Evolutionary conservation across 306 rosid genomes (phyloP).

Genomic region (Quercus parvula): DNA sequence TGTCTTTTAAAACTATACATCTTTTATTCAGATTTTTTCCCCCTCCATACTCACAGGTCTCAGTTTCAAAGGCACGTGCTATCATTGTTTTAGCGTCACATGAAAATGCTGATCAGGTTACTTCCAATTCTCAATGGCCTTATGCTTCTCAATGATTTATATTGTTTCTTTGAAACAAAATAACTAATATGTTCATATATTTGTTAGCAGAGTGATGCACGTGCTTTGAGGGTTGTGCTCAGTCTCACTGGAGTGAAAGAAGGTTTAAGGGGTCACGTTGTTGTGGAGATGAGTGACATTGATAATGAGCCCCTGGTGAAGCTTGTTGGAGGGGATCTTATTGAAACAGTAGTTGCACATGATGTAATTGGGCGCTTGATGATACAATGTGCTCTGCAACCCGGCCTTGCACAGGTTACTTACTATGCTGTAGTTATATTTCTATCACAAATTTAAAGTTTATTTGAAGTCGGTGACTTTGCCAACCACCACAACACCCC

Average conservation of each 20-base stretch:
- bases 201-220: slow-evolving; percentile 85
- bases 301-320: slow-evolving; percentile 95
- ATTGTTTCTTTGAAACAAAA: slow-evolving; percentile 1
- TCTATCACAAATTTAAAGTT: not conserved
- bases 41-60: slow-evolving; percentile 51
- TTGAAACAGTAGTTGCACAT: slow-evolving; percentile 98
- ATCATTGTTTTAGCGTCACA: slow-evolving; percentile 94
- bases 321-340: slow-evolving; percentile 95
- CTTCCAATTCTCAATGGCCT: slow-evolving; percentile 6
- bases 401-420: slow-evolving; percentile 97
- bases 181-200: slow-evolving; percentile 13
- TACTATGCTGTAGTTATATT: not conserved
- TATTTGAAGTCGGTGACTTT: not conserved
- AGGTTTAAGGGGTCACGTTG: slow-evolving; percentile 86
- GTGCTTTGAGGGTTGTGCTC: slow-evolving; percentile 95
- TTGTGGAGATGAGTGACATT: slow-evolving; percentile 98
- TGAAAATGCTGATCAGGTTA: slow-evolving; percentile 97
- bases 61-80: slow-evolving; percentile 98
- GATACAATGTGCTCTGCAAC: slow-evolving; percentile 99
- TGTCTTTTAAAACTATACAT: not conserved
- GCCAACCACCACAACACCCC: too few species aligned
- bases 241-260: slow-evolving; percentile 95
- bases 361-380: slow-evolving; percentile 98
- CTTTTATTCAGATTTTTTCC: not conserved
- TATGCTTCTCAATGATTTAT: slow-evolving; percentile 20